Evolutionary conservation across 2,329 filamentous ascomycete species (phyloP).

Genomic region (Aspergillus sp.): DNA sequence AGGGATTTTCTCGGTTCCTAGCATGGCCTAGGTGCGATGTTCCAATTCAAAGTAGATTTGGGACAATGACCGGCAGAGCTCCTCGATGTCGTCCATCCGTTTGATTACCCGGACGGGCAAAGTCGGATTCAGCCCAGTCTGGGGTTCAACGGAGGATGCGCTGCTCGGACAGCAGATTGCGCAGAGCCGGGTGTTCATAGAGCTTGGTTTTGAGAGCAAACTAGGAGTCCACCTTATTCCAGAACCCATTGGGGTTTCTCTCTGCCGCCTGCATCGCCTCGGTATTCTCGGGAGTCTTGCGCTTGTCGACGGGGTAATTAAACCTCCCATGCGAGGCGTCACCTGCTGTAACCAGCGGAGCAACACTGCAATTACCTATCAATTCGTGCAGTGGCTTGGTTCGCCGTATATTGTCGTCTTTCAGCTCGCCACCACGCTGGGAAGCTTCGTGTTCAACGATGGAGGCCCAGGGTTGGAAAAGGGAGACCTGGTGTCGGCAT

Average conservation of each 20-base stretch:
- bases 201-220: constrained; percentile 10
- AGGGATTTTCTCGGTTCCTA: background rate
- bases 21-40: background rate
- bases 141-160: constrained; percentile 44
- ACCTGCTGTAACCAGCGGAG: constrained; percentile 15
- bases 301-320: constrained; percentile 44
- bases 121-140: constrained; percentile 39
- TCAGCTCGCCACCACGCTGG: background rate
- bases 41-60: constrained; percentile 1
- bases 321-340: constrained; percentile 38
- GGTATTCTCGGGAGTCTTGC: constrained; percentile 40
- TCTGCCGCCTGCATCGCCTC: constrained; percentile 44
- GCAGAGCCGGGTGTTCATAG: constrained; percentile 20
- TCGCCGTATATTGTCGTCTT: background rate
- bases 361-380: background rate
- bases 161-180: constrained; percentile 24
- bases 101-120: background rate
- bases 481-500: constrained; percentile 39
- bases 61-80: constrained; percentile 1
- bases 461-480: constrained; percentile 46
- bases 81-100: background rate
- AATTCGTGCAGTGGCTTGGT: background rate
- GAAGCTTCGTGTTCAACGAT: constrained; percentile 26
- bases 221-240: constrained; percentile 30
- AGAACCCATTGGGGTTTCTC: constrained; percentile 43